A percentile compares a stretch with the other conserved stretches of the same genome.
Conservation (phyloP, 176 grass and related monocot genomes). For the Cenchrus americanus region DNA sequence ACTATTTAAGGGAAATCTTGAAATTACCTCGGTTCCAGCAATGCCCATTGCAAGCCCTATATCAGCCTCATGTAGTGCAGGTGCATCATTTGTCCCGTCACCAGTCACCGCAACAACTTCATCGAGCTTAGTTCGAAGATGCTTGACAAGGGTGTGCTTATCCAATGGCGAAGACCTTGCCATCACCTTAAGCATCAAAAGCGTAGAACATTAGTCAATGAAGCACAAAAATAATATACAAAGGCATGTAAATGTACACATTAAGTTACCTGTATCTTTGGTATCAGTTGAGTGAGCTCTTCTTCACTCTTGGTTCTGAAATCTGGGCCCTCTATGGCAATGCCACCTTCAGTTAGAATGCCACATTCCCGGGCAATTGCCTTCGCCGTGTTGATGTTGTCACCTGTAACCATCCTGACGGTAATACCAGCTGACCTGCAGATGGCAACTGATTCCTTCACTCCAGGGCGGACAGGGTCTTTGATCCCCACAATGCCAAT, state of each 20-base stretch:
- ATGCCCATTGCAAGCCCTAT: conserved; percentile 97
- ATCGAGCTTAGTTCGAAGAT: conserved; percentile 68
- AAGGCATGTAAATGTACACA: background rate
- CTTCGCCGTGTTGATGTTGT: conserved; percentile 98
- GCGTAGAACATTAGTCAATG: conserved; percentile 22
- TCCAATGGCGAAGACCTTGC: conserved; percentile 95
- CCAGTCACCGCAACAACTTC: conserved; percentile 97
- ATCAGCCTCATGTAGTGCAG: conserved; percentile 93
- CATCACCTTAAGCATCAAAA: conserved; percentile 75
- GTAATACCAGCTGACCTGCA: conserved; percentile 94
- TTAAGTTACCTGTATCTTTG: conserved; percentile 78
- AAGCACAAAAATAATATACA: background rate
- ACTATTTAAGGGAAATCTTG: background rate
- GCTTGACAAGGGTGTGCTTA: conserved; percentile 91
- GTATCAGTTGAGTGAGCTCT: conserved; percentile 71
- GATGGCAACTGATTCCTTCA: conserved; percentile 90
- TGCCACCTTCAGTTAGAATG: conserved; percentile 83
- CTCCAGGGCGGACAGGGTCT: conserved; percentile 84
- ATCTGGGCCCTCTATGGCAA: conserved; percentile 90
- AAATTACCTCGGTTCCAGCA: conserved; percentile 90
- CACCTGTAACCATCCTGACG: conserved; percentile 96
- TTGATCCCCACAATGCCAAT: conserved; percentile 97
- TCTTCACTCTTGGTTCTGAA: conserved; percentile 75
- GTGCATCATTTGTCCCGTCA: conserved; percentile 96
- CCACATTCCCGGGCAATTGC: conserved; percentile 97